Evolutionary conservation across 305 asterid genomes (phyloP).

Genomic region (Withania somnifera): DNA sequence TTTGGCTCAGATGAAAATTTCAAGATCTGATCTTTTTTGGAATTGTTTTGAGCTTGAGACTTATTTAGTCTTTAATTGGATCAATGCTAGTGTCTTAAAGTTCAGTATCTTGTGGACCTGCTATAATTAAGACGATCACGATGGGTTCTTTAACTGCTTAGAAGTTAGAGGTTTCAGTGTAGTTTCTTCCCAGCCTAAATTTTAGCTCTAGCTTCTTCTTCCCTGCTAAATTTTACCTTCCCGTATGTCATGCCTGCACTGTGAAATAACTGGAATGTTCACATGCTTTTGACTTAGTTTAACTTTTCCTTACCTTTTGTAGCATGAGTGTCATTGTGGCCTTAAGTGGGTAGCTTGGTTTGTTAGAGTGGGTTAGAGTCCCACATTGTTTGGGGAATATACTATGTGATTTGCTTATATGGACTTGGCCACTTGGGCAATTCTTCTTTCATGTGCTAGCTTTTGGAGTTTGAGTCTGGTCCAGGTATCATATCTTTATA

Average conservation of each 20-base stretch:
- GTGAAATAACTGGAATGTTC: neutral
- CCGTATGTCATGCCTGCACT: neutral
- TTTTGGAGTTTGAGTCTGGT: no score
- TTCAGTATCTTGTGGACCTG: neutral
- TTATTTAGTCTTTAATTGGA: neutral
- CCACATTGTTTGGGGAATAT: no score
- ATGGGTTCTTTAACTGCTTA: neutral
- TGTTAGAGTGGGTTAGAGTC: no score
- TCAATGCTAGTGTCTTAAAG: neutral
- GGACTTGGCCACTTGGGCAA: no score
- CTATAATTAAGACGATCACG: conserved; percentile 1
- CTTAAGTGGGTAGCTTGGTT: neutral
- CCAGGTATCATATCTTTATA: no score
- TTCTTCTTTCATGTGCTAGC: no score
- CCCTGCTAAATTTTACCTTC: neutral
- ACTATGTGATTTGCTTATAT: no score
- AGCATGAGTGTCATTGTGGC: neutral
- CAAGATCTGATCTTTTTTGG: conserved; percentile 27
- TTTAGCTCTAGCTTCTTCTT: neutral
- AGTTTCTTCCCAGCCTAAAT: neutral
- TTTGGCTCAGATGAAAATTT: conserved; percentile 5
- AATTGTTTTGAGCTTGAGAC: neutral
- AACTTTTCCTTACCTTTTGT: neutral
- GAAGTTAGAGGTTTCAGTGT: neutral
- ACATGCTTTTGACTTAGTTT: neutral